Evolutionary conservation across 1,284 basidiomycete genomes (phyloP), one percentile per base, ranked within the genome.

Genomic region (Ceratobasidium sp.): DNA sequence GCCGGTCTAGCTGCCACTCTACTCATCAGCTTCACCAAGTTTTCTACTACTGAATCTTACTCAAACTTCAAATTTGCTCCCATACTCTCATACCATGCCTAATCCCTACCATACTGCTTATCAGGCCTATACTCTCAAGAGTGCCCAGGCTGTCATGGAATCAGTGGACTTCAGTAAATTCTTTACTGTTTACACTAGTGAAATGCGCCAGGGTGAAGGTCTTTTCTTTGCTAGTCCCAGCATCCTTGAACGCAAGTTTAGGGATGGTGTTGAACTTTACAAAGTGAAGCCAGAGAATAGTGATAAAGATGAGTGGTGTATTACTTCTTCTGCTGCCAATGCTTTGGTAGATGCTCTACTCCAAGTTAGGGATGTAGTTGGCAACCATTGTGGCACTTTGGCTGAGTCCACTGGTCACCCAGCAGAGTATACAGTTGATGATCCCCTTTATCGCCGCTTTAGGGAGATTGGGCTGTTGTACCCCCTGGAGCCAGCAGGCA

Each of bases 181-280:
- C 44, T 46, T 46, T 46, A 13, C 14, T n/a, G 14, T n/a, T n/a
- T 46, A 46, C 21, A n/a, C 44, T n/a, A 13, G 14, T 16, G 21
- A 16, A n/a, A 46, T 46, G 44, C 44, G 44, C 44, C 44, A 46
- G 21, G 44, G 44, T 46, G 44, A 46, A n/a, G 44, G 44, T 46
- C 21, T 46, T 13, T 16, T 54, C 26, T 54, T n/a, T 28, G 26
- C 26, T n/a, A 21, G n/a, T 21, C 50, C 50, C 18, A 21, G n/a
- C 26, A 54, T 54, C 13, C 50, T 54, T 54, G 50, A 54, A 23
- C 50, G 50, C 50, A 54, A 54, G 50, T 54, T 54, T 23, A 54
- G 44, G 44, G 14, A 16, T 46, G 44, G 44, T 13, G 21, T 46
- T 46, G 44, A 46, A n/a, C 8, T 44, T 44, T 44, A 9, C 43